A percentile compares a stretch with the other conserved stretches of the same genome.
These are phyloP conservation scores for Aspergillus kassunensis DNA, from an alignment of 495 filamentous ascomycete species.

Conservation along the genomic window DNA sequence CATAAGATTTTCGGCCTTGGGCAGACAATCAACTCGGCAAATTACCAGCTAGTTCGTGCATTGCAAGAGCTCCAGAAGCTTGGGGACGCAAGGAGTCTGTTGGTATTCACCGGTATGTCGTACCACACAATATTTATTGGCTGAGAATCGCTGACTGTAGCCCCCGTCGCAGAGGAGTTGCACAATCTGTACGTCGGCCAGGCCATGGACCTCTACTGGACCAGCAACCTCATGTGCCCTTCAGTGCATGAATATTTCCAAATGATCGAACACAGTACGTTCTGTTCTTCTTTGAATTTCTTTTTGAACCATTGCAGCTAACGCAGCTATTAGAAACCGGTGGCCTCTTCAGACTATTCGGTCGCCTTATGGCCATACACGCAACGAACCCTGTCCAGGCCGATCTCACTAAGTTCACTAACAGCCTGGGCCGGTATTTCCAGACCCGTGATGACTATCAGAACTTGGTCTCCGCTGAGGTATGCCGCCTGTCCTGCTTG, in stretches of 20 bases:
- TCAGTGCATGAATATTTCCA: constrained; percentile 24
- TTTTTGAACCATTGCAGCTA: too few relatives aligned
- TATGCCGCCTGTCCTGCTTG: too few relatives aligned
- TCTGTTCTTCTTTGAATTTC: too few relatives aligned
- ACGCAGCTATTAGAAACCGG: constrained; percentile 22
- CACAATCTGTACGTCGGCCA: constrained; percentile 25
- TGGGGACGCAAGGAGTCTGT: not conserved
- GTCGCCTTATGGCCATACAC: constrained; percentile 1
- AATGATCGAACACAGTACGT: constrained; percentile 22
- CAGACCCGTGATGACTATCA: constrained; percentile 8
- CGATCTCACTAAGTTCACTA: not conserved
- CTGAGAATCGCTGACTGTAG: constrained; percentile 6
- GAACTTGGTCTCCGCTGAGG: not conserved
- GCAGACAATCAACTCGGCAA: constrained; percentile 86
- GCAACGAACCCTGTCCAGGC: not conserved
- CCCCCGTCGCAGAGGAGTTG: constrained; percentile 15
- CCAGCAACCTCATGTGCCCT: constrained; percentile 17
- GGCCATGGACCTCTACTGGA: constrained; percentile 30
- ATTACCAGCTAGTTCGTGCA: constrained; percentile 82
- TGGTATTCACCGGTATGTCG: not conserved
- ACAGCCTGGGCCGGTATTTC: not conserved
- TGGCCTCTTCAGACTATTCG: constrained; percentile 22
- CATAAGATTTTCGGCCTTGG: constrained; percentile 81
- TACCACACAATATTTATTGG: too few relatives aligned
- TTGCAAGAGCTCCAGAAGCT: constrained; percentile 44